phyloP scores from a whole-genome alignment of 371 early-diverging fungal species.

The Mucor velutinosus region DNA sequence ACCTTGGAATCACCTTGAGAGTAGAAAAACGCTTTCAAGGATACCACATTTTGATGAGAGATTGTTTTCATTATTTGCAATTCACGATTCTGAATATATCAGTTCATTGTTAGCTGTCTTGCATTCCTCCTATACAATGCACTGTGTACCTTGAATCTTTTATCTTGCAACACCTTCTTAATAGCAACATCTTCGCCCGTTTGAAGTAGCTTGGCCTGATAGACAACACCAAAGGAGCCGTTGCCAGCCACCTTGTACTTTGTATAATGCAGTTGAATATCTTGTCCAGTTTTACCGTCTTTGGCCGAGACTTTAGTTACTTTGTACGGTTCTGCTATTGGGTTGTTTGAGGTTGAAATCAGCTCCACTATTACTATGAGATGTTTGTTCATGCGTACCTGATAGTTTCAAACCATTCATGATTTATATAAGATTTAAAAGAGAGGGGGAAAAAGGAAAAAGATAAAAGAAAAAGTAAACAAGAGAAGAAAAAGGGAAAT shows the following conservation, averaged over 20 bases:
- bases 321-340: conserved; percentile 8
- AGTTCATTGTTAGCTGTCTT: neutral
- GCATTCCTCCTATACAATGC: neutral
- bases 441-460: neutral
- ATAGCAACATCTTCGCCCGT: conserved; percentile 87
- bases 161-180: conserved; percentile 96
- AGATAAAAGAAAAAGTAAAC: neutral
- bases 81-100: conserved; percentile 72
- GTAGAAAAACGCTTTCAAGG: conserved; percentile 79
- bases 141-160: conserved; percentile 85
- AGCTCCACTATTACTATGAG: neutral
- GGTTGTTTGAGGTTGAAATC: neutral
- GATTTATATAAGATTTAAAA: neutral
- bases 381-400: neutral
- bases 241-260: conserved; percentile 92
- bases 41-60: conserved; percentile 78
- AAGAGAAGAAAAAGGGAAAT: neutral
- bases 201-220: conserved; percentile 86
- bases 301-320: conserved; percentile 59
- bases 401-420: conserved; percentile 10
- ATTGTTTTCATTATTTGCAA: conserved; percentile 86
- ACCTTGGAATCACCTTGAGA: conserved; percentile 59
- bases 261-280: conserved; percentile 84
- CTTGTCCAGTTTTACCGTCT: conserved; percentile 84
- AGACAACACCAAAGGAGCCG: conserved; percentile 97